Conservation (phyloP, 441 rosid species). For the Populus hybrid region DNA sequence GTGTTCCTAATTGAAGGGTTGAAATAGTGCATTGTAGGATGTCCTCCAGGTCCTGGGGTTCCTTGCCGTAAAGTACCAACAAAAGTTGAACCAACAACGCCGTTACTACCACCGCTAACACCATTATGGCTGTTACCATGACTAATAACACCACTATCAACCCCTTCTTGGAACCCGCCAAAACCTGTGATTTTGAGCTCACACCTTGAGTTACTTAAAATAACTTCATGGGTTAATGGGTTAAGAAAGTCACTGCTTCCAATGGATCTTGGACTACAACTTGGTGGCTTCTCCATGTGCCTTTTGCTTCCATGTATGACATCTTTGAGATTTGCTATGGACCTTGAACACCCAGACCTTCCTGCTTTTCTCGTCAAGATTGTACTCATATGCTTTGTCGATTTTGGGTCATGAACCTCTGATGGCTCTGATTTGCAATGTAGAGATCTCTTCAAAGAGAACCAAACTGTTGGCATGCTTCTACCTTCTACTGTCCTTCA, state of each 20-base stretch:
- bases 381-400: slow-evolving; percentile 58
- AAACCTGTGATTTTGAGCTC: slow-evolving; percentile 92
- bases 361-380: slow-evolving; percentile 67
- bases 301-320: slow-evolving; percentile 97
- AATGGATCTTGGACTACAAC: slow-evolving; percentile 94
- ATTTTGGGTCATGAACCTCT: slow-evolving; percentile 80
- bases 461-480: slow-evolving; percentile 90
- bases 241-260: slow-evolving; percentile 98
- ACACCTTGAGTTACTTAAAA: slow-evolving; percentile 83
- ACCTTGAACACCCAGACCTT: slow-evolving; percentile 95
- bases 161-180: slow-evolving; percentile 56
- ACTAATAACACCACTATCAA: slow-evolving; percentile 21
- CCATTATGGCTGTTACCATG: slow-evolving; percentile 14
- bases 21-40: slow-evolving; percentile 63
- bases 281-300: slow-evolving; percentile 77
- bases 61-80: slow-evolving; percentile 88
- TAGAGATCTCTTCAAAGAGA: slow-evolving; percentile 80
- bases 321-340: slow-evolving; percentile 93
- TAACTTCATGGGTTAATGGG: slow-evolving; percentile 92
- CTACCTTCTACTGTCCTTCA: background rate
- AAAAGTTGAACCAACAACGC: slow-evolving; percentile 44
- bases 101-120: slow-evolving; percentile 20
- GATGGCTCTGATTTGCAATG: slow-evolving; percentile 91
- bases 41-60: slow-evolving; percentile 76
- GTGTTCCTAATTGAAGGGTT: slow-evolving; percentile 56